Evolutionary conservation across 2,329 filamentous ascomycete genomes (phyloP).

Genomic region (Fusarium sulawesiense): DNA sequence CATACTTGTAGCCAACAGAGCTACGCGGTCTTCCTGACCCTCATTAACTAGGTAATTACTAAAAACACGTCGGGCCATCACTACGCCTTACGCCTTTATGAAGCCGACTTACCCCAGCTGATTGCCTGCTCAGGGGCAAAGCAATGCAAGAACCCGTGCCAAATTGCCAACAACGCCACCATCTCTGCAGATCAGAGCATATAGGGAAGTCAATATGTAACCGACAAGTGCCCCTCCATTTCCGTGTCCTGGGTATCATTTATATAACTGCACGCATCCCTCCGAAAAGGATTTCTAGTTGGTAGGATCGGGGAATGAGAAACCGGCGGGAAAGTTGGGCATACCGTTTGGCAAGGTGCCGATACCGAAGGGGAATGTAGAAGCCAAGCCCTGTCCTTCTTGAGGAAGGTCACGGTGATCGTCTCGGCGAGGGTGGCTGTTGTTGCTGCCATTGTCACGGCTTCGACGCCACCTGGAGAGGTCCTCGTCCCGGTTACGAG

Average conservation of each 20-base stretch:
- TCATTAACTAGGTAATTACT: background rate
- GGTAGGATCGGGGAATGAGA: conserved; percentile 53
- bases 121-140: conserved; percentile 18
- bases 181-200: conserved; percentile 11
- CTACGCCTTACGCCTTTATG: conserved; percentile 2
- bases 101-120: conserved; percentile 4
- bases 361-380: conserved; percentile 55
- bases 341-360: conserved; percentile 56
- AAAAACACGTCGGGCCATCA: conserved; percentile 10
- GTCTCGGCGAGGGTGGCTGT: conserved; percentile 38
- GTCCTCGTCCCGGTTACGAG: conserved; percentile 58
- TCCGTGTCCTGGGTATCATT: conserved; percentile 34
- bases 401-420: conserved; percentile 40
- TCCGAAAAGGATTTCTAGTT: conserved; percentile 23
- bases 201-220: conserved; percentile 28
- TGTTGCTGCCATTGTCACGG: conserved; percentile 47
- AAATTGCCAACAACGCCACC: conserved; percentile 31
- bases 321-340: conserved; percentile 56
- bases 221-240: conserved; percentile 33
- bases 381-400: conserved; percentile 42
- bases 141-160: conserved; percentile 22
- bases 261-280: conserved; percentile 23
- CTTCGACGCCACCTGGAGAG: conserved; percentile 49
- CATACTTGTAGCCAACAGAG: conserved; percentile 13
- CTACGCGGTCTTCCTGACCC: conserved; percentile 10